A percentile compares a stretch with the other conserved stretches of the same genome.
phyloP scores from a whole-genome alignment of 805 yeast genomes.

The Metschnikowia drakensbergensis region DNA sequence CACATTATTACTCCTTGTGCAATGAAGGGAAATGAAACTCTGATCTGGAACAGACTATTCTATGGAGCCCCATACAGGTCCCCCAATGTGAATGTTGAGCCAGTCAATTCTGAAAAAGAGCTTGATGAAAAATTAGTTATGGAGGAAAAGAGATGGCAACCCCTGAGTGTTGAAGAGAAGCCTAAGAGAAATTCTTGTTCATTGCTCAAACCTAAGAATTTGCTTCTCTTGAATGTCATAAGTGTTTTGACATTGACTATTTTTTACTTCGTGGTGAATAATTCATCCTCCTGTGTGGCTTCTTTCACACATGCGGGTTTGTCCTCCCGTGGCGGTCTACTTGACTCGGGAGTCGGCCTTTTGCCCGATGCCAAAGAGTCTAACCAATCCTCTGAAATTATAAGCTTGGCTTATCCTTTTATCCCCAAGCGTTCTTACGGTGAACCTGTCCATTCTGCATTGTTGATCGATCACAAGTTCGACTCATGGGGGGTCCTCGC shows the following conservation, averaged over 20 bases:
- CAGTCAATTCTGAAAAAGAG: background rate
- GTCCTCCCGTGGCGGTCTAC: background rate
- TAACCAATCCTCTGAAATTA: conserved; percentile 16
- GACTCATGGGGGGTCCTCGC: conserved; percentile 63
- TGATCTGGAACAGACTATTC: conserved; percentile 18
- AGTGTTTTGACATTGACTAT: background rate
- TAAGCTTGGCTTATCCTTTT: conserved; percentile 27
- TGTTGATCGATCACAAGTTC: conserved; percentile 46
- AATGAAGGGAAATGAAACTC: conserved; percentile 9
- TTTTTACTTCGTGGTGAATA: background rate
- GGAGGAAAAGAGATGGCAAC: background rate
- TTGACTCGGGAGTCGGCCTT: background rate
- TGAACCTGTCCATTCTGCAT: conserved; percentile 38
- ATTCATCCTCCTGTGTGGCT: background rate
- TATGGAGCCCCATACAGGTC: conserved; percentile 7
- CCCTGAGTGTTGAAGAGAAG: background rate
- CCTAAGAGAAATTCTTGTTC: background rate
- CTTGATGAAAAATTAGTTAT: background rate
- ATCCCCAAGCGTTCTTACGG: conserved; percentile 21
- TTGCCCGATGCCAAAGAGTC: background rate
- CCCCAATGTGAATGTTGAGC: background rate
- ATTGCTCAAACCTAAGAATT: background rate
- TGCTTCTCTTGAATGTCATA: too few relatives aligned
- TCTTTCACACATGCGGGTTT: background rate
- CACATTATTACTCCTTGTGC: background rate